Conservation (phyloP, 106 monocot species). For the Xerophyta viscosa region DNA sequence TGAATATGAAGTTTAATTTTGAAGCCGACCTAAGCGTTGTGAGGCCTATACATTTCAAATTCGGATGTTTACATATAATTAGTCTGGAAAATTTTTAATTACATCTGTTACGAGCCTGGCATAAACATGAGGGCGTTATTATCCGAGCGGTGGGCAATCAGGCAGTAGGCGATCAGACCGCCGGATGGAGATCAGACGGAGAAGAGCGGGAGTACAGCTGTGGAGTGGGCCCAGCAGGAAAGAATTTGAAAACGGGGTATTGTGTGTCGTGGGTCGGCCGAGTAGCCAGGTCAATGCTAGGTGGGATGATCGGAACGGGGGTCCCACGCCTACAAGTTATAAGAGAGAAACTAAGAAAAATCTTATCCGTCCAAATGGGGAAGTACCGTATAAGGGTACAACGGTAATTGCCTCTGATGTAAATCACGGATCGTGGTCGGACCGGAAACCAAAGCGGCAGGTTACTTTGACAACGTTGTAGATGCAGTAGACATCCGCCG, state of each 20-base stretch:
- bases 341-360: not conserved
- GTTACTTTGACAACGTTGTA: no score
- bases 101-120: conserved; percentile 2
- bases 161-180: not conserved
- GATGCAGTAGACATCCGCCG: no score
- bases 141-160: not conserved
- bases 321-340: not conserved
- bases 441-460: conserved; percentile 15
- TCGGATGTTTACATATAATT: no score
- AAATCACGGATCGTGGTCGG: conserved; percentile 32
- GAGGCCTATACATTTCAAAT: no score
- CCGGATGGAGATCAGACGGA: not conserved
- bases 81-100: no score
- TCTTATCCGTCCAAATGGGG: not conserved
- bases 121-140: not conserved
- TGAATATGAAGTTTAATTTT: no score
- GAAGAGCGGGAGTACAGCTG: not conserved
- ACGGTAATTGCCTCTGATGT: no score
- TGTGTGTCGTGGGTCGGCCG: no score
- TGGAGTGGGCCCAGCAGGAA: no score
- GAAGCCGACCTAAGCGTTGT: no score
- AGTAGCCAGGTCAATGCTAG: not conserved
- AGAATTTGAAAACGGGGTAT: no score
- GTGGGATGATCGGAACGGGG: conserved; percentile 4
- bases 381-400: not conserved